Conservation (phyloP, 169 alveolate genomes). For the Cryptosporidium canis region DNA sequence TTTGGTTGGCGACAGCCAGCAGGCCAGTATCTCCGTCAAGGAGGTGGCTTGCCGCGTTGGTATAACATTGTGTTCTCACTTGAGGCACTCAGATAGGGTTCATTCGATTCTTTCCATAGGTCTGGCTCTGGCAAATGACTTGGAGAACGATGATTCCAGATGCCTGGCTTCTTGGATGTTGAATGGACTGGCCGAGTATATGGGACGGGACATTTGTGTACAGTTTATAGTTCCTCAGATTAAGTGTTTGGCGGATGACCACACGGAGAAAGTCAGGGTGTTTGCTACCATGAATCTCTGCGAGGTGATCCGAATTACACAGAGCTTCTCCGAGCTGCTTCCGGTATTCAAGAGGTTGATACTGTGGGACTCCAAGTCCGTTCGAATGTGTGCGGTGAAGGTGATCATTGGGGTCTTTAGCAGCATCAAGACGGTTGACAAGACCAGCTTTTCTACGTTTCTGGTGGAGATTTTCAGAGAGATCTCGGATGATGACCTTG, state of each 20-base stretch:
- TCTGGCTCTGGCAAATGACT: conserved; percentile 63
- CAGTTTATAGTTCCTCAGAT: conserved; percentile 69
- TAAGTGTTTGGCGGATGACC: conserved; percentile 62
- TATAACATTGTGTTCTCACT: conserved; percentile 54
- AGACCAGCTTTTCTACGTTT: not conserved
- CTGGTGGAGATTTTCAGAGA: not conserved
- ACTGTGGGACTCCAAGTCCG: not conserved
- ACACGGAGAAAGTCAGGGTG: conserved; percentile 34
- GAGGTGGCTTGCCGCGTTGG: conserved; percentile 63
- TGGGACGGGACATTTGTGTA: conserved; percentile 62
- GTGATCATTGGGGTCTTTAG: conserved; percentile 41
- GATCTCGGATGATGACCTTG: not conserved
- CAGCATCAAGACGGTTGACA: conserved; percentile 1
- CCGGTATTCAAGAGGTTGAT: conserved; percentile 16
- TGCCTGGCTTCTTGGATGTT: conserved; percentile 68
- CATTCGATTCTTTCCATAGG: conserved; percentile 48
- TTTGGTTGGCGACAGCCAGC: conserved; percentile 7
- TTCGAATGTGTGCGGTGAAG: conserved; percentile 27
- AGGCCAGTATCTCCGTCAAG: conserved; percentile 17
- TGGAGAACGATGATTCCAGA: conserved; percentile 71
- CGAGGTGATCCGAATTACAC: conserved; percentile 41
- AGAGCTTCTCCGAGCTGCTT: conserved; percentile 13
- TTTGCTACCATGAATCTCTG: conserved; percentile 60
- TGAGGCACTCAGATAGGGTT: conserved; percentile 60
- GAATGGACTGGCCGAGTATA: conserved; percentile 72